These are phyloP conservation scores for Ustilago trichophora DNA, from an alignment of 1,284 basidiomycete genomes.

Conservation along the genomic window DNA sequence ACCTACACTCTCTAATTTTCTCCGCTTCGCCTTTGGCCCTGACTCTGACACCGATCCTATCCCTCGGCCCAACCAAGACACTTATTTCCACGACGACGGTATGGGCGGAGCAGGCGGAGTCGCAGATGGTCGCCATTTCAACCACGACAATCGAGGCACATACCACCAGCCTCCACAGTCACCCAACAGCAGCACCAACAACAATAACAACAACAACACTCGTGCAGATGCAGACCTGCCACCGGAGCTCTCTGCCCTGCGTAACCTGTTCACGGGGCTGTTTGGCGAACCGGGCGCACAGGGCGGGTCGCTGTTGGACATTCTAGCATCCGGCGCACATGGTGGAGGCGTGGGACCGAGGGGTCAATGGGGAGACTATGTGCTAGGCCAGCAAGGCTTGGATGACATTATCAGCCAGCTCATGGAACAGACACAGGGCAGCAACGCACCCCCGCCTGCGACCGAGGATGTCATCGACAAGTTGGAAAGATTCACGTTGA, in stretches of 20 bases:
- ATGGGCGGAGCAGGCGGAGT: slow-evolving; percentile 59
- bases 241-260: slow-evolving; percentile 48
- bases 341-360: slow-evolving; percentile 15
- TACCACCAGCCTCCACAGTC: slow-evolving; percentile 30
- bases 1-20: slow-evolving; percentile 40
- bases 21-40: slow-evolving; percentile 37
- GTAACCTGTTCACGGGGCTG: slow-evolving; percentile 49
- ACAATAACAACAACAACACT: not conserved
- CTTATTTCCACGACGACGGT: slow-evolving; percentile 55
- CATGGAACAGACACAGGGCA: slow-evolving; percentile 59
- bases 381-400: slow-evolving; percentile 52
- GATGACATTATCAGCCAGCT: slow-evolving; percentile 61
- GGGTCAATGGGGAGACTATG: slow-evolving; percentile 56
- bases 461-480: slow-evolving; percentile 50
- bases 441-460: slow-evolving; percentile 52
- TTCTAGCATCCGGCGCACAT: slow-evolving; percentile 36
- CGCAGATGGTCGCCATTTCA: slow-evolving; percentile 58
- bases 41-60: slow-evolving; percentile 10
- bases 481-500: slow-evolving; percentile 43
- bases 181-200: not conserved
- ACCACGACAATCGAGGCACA: slow-evolving; percentile 48
- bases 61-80: slow-evolving; percentile 5
- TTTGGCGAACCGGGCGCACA: slow-evolving; percentile 46
- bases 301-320: slow-evolving; percentile 39
- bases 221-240: slow-evolving; percentile 23